A percentile compares a stretch with the other conserved stretches of the same genome.
phyloP scores from a whole-genome alignment of 176 grass and related monocot genomes.

The Avena eriantha region DNA sequence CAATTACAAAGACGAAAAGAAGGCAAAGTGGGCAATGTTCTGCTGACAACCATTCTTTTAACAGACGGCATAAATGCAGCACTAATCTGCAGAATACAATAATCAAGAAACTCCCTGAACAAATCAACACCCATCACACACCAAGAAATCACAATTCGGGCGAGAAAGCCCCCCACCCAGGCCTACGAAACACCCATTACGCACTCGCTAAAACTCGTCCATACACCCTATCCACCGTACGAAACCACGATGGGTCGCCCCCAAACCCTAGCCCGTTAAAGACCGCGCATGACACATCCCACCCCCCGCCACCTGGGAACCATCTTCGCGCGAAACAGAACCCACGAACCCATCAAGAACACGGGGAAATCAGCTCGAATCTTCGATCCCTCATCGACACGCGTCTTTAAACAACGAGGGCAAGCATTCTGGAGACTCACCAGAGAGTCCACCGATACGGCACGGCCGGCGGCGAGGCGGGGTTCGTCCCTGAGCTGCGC shows the following conservation, averaged over 20 bases:
- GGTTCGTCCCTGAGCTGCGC: neutral
- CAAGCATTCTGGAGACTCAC: conserved; percentile 29
- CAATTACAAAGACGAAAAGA: neutral
- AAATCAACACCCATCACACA: neutral
- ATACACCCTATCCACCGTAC: neutral
- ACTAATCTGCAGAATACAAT: neutral
- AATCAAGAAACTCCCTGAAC: neutral
- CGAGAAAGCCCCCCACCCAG: neutral
- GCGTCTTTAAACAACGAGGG: neutral
- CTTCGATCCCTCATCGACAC: neutral
- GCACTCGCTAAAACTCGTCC: neutral
- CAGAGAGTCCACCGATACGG: conserved; percentile 10
- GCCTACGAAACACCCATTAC: conserved; percentile 7
- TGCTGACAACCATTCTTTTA: neutral
- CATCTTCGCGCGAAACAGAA: conserved; percentile 6
- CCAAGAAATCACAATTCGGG: neutral
- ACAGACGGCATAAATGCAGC: neutral
- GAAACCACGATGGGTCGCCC: neutral
- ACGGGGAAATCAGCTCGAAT: neutral
- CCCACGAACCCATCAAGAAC: neutral
- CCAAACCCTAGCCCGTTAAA: conserved; percentile 38
- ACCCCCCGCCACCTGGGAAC: conserved; percentile 10
- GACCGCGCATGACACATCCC: neutral
- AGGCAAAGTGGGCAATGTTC: neutral
- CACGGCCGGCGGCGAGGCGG: conserved; percentile 8